These are phyloP conservation scores for Prunella vulgaris DNA, from an alignment of 257 asterid genomes.

Conservation along the genomic window DNA sequence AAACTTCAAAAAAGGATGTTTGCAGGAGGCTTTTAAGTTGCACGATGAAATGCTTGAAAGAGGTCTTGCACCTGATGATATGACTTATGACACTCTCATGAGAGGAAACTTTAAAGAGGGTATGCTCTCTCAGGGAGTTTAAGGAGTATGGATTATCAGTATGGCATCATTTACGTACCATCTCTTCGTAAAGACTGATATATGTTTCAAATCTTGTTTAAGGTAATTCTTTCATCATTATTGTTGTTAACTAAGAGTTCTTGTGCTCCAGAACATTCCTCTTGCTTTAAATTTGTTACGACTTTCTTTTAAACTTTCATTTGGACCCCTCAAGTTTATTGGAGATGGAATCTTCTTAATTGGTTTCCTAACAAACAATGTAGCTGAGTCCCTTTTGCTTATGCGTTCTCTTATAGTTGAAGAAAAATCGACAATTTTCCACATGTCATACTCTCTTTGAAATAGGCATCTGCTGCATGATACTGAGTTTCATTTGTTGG, in stretches of 20 bases:
- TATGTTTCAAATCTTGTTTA: not conserved
- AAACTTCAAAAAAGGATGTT: constrained; percentile 66
- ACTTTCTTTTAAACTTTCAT: not conserved
- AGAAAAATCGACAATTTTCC: not conserved
- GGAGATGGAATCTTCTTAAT: not conserved
- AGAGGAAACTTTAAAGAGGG: constrained; percentile 36
- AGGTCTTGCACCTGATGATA: constrained; percentile 67
- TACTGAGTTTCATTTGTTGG: not conserved
- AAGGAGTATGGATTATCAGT: constrained; percentile 13
- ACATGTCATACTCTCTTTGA: not conserved
- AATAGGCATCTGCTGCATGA: not conserved
- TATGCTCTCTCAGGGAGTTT: constrained; percentile 21
- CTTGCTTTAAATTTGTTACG: not conserved
- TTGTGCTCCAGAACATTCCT: not conserved
- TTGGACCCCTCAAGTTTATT: not conserved
- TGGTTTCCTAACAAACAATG: not conserved
- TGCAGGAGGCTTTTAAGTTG: constrained; percentile 76
- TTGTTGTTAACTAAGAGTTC: not conserved
- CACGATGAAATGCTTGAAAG: constrained; percentile 82
- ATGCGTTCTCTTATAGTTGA: not conserved
- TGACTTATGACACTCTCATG: constrained; percentile 52
- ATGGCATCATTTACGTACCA: not conserved
- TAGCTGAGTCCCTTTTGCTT: not conserved
- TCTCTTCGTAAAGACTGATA: not conserved
- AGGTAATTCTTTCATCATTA: constrained; percentile 5